A percentile compares a stretch with the other conserved stretches of the same genome.
These are phyloP conservation scores for Scheffersomyces lignicola DNA, from an alignment of 1,139 yeast species.

Conservation along the genomic window DNA sequence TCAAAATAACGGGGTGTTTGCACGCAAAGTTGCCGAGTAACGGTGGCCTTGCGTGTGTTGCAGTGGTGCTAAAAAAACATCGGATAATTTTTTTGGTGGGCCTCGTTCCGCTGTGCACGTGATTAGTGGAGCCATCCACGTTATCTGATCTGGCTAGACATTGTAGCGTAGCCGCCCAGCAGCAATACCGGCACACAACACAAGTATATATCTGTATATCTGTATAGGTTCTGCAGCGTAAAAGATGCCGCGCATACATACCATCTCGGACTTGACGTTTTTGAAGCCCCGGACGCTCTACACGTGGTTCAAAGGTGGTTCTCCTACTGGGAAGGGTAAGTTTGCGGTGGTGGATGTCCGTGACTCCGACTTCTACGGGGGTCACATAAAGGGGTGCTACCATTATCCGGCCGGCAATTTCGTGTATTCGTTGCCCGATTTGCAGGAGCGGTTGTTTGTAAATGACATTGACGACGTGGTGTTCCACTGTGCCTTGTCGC, in stretches of 20 bases:
- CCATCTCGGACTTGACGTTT: slow-evolving; percentile 36
- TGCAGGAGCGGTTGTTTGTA: slow-evolving; percentile 35
- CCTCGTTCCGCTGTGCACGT: no score
- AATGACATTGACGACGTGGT: slow-evolving; percentile 55
- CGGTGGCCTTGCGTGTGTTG: no score
- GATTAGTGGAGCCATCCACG: no score
- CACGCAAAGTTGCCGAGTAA: no score
- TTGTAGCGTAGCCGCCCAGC: no score
- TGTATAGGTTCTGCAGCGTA: no score
- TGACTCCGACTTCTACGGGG: slow-evolving; percentile 69
- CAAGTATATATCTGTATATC: no score
- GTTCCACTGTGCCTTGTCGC: slow-evolving; percentile 89
- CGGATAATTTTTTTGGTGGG: no score
- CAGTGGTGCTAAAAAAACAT: no score
- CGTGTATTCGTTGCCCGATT: slow-evolving; percentile 37
- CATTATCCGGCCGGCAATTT: slow-evolving; percentile 64
- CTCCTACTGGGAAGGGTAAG: slow-evolving; percentile 37
- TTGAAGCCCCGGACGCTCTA: slow-evolving; percentile 46
- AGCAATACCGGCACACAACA: no score
- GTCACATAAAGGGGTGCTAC: slow-evolving; percentile 65
- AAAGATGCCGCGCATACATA: slow-evolving; percentile 20
- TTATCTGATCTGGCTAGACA: no score
- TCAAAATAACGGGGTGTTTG: no score
- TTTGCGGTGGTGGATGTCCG: slow-evolving; percentile 83
- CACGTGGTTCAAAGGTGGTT: slow-evolving; percentile 43